Evolutionary conservation across 495 filamentous ascomycete genomes (phyloP).

Genomic region (Trypethelium eluteriae): DNA sequence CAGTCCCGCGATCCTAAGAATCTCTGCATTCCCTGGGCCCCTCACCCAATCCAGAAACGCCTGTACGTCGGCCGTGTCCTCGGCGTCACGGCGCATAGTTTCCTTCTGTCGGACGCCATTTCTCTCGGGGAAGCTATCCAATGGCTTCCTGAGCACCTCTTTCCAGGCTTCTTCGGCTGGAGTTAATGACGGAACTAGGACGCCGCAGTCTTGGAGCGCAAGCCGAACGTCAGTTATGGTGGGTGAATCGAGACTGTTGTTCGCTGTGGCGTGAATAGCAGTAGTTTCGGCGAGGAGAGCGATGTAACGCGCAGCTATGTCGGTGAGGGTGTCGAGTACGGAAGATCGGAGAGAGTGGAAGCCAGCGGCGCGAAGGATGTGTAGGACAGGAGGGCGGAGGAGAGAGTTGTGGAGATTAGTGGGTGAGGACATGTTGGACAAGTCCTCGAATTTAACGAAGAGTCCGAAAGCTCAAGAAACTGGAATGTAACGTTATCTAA

Average conservation of each 20-base stretch:
- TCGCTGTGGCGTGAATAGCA: constrained; percentile 48
- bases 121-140: constrained; percentile 27
- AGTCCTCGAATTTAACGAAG: constrained; percentile 12
- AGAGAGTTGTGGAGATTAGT: constrained; percentile 60
- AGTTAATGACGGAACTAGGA: constrained; percentile 53
- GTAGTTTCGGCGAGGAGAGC: constrained; percentile 58
- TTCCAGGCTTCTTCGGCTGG: constrained; percentile 51
- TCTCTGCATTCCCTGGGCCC: constrained; percentile 61
- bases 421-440: constrained; percentile 19
- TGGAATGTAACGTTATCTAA: background rate
- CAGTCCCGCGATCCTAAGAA: constrained; percentile 58
- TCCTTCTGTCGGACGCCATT: constrained; percentile 14
- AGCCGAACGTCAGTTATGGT: constrained; percentile 71
- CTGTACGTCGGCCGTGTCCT: constrained; percentile 68
- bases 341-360: constrained; percentile 67
- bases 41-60: constrained; percentile 66
- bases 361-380: constrained; percentile 79
- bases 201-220: constrained; percentile 69
- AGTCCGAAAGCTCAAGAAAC: background rate
- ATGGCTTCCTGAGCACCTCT: constrained; percentile 32
- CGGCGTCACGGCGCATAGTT: constrained; percentile 39
- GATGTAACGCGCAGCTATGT: constrained; percentile 68
- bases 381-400: constrained; percentile 70
- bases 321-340: constrained; percentile 69
- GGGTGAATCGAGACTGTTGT: constrained; percentile 45